Base-by-base conservation (phyloP, 2,329 filamentous ascomycete genomes). In the Xylaria sp. region DNA sequence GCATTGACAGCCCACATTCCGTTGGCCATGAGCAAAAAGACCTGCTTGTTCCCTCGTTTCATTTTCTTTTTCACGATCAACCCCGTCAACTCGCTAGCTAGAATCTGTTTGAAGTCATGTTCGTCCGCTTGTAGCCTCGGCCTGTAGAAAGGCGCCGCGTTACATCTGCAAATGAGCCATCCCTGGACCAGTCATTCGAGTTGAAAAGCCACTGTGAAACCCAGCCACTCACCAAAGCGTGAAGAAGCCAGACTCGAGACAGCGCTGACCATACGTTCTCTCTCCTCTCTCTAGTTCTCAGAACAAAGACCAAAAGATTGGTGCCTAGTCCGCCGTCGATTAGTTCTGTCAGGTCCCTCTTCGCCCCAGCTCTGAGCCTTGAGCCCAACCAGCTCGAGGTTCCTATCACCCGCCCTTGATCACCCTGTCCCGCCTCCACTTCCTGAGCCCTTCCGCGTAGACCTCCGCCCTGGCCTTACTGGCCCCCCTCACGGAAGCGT, bases 291-390 rank as follows among this genome's bases (percentile, higher is more conserved):
- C 13, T 55, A 83, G 81, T 77, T 79, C 77, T 56, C 76, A 74
- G 5, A 30, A 30, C 23, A 30, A 30, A 30, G 23, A 66, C 75
- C 78, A 69, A 79, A 76, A 69, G 70, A 75, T 58, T 5, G 23
- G 73, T 77, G 62, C 78, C 80, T 50, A 83, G 80, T 67, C 80
- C 81, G 64, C 73, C 83, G 52, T 76, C 77, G 60, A 75, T 76
- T 59, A 77, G 68, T 65, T 75, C 71, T 59, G 73, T 75, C 57
- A 56, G 48, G 54, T 74, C 23, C 23, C 23, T 30, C 75, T 62
- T 74, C 78, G 55, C 71, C 75, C 23, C 61, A 78, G 71, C 37
- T 13, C 11, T 42, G 37, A 11, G 37, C 37, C 66, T 71, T 76
- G 55, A 79, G 75, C 64, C 75, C 76, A 61, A 73, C 70, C 58